Conservation (phyloP, 2,329 filamentous ascomycete species). For the Trichoderma hamatum region DNA sequence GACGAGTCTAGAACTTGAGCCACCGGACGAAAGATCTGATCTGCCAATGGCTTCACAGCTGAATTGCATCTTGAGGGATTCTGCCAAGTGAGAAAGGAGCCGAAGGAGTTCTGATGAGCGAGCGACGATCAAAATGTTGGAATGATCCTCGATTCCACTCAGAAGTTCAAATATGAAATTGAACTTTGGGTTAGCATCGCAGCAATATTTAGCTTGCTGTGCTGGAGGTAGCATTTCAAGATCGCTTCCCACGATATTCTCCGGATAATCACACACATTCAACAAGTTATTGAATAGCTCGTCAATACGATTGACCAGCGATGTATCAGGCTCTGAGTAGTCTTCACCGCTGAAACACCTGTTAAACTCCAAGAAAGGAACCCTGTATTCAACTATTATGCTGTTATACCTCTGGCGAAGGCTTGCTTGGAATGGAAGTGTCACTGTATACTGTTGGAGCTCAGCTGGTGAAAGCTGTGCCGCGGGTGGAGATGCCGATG, state of each 20-base stretch:
- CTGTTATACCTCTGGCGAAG: conserved; percentile 56
- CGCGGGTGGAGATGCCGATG: conserved; percentile 31
- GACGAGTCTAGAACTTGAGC: conserved; percentile 45
- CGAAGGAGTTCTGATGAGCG: conserved; percentile 54
- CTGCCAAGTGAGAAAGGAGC: conserved; percentile 55
- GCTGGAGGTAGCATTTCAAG: conserved; percentile 43
- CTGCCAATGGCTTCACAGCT: conserved; percentile 39
- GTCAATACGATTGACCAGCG: conserved; percentile 52
- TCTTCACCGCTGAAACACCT: conserved; percentile 46
- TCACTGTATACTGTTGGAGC: conserved; percentile 52
- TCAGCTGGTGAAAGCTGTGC: conserved; percentile 21
- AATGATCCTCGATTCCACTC: conserved; percentile 47
- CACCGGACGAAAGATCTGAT: conserved; percentile 35
- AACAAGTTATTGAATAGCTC: conserved; percentile 54
- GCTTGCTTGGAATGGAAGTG: conserved; percentile 59
- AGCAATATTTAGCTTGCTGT: conserved; percentile 55
- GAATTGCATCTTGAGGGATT: conserved; percentile 44
- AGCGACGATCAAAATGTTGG: conserved; percentile 57
- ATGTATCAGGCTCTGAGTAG: conserved; percentile 43
- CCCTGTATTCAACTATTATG: conserved; percentile 49
- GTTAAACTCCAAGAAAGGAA: conserved; percentile 51
- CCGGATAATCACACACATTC: conserved; percentile 61
- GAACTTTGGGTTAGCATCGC: conserved; percentile 62
- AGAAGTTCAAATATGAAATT: conserved; percentile 62
- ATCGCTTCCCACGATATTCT: conserved; percentile 51